Evolutionary conservation across 2,329 filamentous ascomycete genomes (phyloP), one percentile per base, ranked within the genome.

Genomic region (Phoma sp.): DNA sequence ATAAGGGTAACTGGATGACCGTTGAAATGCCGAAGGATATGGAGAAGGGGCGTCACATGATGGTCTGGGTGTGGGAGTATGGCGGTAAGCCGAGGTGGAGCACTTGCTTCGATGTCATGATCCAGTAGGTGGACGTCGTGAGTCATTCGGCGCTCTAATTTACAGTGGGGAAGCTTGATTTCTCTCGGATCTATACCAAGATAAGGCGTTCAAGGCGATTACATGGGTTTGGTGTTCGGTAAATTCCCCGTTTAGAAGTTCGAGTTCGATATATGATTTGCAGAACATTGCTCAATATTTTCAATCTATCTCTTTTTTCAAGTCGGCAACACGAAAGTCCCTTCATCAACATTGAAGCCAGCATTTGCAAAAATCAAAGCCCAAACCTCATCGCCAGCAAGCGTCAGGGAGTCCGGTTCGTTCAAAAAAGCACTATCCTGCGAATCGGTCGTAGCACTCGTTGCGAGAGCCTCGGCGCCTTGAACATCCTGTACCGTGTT

Each of bases 1-100:
- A 69, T 25, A 68, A 68, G 52, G 67, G 67, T 4, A 68, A 67
- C 24, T 69, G 67, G 66, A 58, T 64, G 54, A 62, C 56, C 2
- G 38, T 69, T 7, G 48, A 57, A 2, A 64, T 60, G 59, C 67
- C 66, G 0, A 51, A 61, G 25, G 58, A 58, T 38, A 69, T 68
- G 61, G 59, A 60, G 23, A 44, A 57, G 25, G 67, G 67, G 5
- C 50, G 63, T 9, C 66, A 69, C 53, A 68, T 70, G 63, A 60
- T 69, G 48, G 66, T 65, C n/a, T 68, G 67, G 65, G 61, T 61
- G 10, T 69, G 66, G 66, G 54, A 37, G 22, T 64, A 62, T 46
- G 55, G 49, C 1, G 59, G 57, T 2, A 41, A 58, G 45, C 46
- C 57, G 7, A 59, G 57, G 29, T 69, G 59, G 52, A 62, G 49